These are phyloP conservation scores for Arxiozyma slooffiae DNA, from an alignment of 1,139 yeast genomes.

Conservation along the genomic window DNA sequence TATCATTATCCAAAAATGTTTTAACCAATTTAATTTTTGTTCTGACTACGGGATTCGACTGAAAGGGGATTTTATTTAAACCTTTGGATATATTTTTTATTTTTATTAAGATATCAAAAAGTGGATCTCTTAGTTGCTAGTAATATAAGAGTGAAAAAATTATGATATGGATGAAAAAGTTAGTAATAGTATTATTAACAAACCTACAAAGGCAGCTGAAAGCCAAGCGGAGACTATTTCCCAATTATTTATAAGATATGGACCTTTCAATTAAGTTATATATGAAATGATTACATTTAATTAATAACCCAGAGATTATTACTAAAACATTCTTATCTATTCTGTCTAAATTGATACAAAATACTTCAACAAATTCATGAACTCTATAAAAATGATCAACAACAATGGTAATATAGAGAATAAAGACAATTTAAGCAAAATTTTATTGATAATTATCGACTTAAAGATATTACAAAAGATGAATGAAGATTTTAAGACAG, in stretches of 20 bases:
- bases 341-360: constrained; percentile 51
- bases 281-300: constrained; percentile 39
- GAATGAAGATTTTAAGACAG: constrained; percentile 51
- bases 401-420: constrained; percentile 10
- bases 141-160: constrained; percentile 29
- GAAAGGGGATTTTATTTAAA: constrained; percentile 30
- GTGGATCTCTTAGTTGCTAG: constrained; percentile 22
- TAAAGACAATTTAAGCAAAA: constrained; percentile 36
- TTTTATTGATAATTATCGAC: constrained; percentile 50
- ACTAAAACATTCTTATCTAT: constrained; percentile 43
- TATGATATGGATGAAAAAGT: constrained; percentile 9
- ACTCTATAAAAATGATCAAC: neutral
- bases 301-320: constrained; percentile 43
- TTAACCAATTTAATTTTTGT: constrained; percentile 36
- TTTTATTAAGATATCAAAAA: constrained; percentile 37
- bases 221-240: constrained; percentile 16
- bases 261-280: constrained; percentile 45
- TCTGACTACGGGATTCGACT: constrained; percentile 31
- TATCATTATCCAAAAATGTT: constrained; percentile 50
- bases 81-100: constrained; percentile 59
- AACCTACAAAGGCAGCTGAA: neutral
- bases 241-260: constrained; percentile 37
- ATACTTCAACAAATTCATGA: constrained; percentile 4
- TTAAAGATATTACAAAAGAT: constrained; percentile 56
- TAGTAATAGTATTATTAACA: neutral